Percentiles rank a stretch among this genome's conserved stretches.
These are phyloP conservation scores for Rhodotorula sp. DNA, from an alignment of 1,284 basidiomycete genomes.

Conservation along the genomic window DNA sequence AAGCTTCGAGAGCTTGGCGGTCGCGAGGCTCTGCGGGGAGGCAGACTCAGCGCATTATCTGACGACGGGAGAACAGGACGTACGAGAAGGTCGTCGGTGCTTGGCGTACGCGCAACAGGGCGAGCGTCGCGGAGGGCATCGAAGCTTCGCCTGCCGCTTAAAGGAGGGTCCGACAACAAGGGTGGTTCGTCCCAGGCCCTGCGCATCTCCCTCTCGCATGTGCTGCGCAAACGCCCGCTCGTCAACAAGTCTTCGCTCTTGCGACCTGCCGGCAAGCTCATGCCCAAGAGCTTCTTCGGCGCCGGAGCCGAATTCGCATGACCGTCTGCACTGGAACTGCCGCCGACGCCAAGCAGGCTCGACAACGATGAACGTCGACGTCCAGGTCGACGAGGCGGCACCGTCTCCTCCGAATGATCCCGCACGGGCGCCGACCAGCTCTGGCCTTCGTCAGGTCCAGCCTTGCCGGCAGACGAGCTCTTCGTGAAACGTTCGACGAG, in stretches of 20 bases:
- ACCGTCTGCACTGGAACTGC: not conserved
- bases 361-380: constrained; percentile 20
- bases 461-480: not conserved
- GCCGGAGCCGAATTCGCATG: not conserved
- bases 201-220: not conserved
- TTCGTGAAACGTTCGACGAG: constrained; percentile 19
- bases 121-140: constrained; percentile 21
- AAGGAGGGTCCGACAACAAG: not conserved
- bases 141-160: constrained; percentile 15
- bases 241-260: constrained; percentile 35
- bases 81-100: constrained; percentile 34
- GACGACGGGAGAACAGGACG: not conserved
- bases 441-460: not conserved
- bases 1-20: constrained; percentile 25
- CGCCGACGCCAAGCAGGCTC: constrained; percentile 20
- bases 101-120: constrained; percentile 17
- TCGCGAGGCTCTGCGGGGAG: constrained; percentile 18
- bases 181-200: not conserved
- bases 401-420: constrained; percentile 6
- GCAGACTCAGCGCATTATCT: not conserved
- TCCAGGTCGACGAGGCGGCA: not conserved
- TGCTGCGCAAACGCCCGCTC: constrained; percentile 1
- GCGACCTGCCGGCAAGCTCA: constrained; percentile 31
- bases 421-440: constrained; percentile 19
- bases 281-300: constrained; percentile 29